Evolutionary conservation across 225 moss, liverwort and hornwort genomes (phyloP), one percentile per base, ranked within the genome.

Genomic region (Neckera pumila): DNA sequence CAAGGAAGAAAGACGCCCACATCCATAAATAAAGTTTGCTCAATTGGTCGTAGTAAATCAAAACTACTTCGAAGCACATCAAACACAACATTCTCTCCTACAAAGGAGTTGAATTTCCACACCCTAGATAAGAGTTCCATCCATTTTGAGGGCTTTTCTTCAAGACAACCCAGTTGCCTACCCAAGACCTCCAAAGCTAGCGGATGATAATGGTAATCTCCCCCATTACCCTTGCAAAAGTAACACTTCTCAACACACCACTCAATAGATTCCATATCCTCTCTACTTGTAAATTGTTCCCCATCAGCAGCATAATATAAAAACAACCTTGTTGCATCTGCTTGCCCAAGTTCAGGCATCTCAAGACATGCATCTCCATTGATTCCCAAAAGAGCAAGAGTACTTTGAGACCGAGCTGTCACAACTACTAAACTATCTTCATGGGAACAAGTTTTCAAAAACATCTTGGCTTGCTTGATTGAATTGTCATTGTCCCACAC

Each of bases 231-330:
- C 28, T 72, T 72, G 8, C 28, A 10, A 43, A 72, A 43, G 28
- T 72, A 72, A 10, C 72, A 72, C 17, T 28, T 72, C 0, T 1
- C 6, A 10, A 72, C 17, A 43, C 72, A 72, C 43, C 28, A 28
- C 2, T 72, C 3, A 3, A 72, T 28, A 43, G 43, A 72, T 17
- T 1, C 0, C 6, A 72, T 10, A 22, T 72, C 72, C 2, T 27
- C 17, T 3, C 0, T 27, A 0, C 0, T 28, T 43, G 16, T 10
- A 3, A 43, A 28, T 17, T 27, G 10, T 17, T 43, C 6, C 3
- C 43, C 27, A 28, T 27, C 6, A 28, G 0, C 2, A 28, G 16
- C 43, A 43, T 43, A 0, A 43, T 40, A 28, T 10, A 69, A 72
- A 43, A 72, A 73, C 2, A 73, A 45, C 3, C 2, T 28, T 6